Evolutionary conservation across 257 asterid species (phyloP).

Genomic region (Ballota nigra): DNA sequence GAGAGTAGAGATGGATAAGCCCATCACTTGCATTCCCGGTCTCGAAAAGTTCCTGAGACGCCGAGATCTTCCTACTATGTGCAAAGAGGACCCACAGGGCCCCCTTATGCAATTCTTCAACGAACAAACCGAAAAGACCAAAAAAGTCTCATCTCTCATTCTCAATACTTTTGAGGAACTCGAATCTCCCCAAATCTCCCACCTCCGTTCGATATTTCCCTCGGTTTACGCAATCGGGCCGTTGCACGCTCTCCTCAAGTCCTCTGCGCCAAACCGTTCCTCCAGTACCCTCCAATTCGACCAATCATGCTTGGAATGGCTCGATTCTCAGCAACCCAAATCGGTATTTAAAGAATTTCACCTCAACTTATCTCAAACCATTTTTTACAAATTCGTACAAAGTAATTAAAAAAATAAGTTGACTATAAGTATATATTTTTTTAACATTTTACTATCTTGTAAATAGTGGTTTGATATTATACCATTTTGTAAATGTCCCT

Average conservation of each 20-base stretch:
- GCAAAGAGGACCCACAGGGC: conserved; percentile 20
- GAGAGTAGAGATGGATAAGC: conserved; percentile 30
- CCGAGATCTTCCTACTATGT: conserved; percentile 40
- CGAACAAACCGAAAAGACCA: conserved; percentile 28
- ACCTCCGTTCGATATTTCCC: conserved; percentile 38
- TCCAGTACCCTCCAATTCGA: conserved; percentile 25
- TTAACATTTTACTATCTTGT: too few species aligned
- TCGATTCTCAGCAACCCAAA: conserved; percentile 31
- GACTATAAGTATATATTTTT: too few species aligned
- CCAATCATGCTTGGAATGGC: conserved; percentile 35
- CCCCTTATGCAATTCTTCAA: conserved; percentile 31
- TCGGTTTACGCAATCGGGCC: conserved; percentile 44
- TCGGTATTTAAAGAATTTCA: too few species aligned
- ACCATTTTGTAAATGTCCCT: too few species aligned
- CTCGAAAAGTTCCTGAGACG: conserved; percentile 32
- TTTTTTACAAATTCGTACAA: too few species aligned
- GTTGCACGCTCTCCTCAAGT: conserved; percentile 16
- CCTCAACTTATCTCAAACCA: too few species aligned
- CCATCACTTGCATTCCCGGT: conserved; percentile 33
- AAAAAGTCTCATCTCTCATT: conserved; percentile 36
- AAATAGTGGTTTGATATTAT: too few species aligned
- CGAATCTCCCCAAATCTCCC: conserved; percentile 30
- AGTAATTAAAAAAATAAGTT: too few species aligned
- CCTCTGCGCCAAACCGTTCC: not conserved
- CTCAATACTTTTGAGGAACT: conserved; percentile 46